Evolutionary conservation across 2,329 filamentous ascomycete species (phyloP), one percentile per base, ranked within the genome.

Genomic region (Pseudogymnoascus sp.): DNA sequence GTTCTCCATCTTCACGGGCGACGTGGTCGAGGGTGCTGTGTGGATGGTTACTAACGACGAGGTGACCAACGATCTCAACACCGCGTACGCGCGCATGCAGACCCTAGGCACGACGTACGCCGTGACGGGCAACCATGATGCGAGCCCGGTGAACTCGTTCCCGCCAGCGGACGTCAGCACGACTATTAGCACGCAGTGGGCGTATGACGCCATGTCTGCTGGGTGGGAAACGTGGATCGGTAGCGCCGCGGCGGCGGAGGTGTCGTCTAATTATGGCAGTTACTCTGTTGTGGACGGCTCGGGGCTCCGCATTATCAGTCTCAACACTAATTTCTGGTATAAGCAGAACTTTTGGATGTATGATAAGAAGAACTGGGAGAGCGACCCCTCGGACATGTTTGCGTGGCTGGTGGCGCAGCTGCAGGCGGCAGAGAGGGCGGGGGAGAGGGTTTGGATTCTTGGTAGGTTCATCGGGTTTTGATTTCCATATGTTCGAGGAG

Each of bases 381-480:
- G 64, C 33, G 75, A 77, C 62, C 75, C 74, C 1, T 66, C 70
- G 58, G 65, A 66, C 6, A 71, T 75, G 15, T 75, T 82, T 61
- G 70, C 70, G 6, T 82, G 79, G 71, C 71, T 82, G 61, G 79
- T 81, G 58, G 64, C 75, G 2, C 80, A 83, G 65, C 74, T 83
- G 0, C 78, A 81, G 66, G 74, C 74, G 6, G 80, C 80, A 7
- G 80, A 83, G 66, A 77, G 80, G 63, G 73, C 73, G 7, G 74
- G 74, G 4, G 80, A 83, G 64, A 72, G 79, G 8, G 80, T 82
- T 28, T 83, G 80, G 80, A 75, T 83, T 5, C 67, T 82, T 6
- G 71, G 30, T 33, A 33, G 30, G 30, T 33, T 33, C 30, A 33
- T 33, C 30, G 30, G 6, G 9, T 6, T 6, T 33, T 33, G 30